Evolutionary conservation across 2,329 filamentous ascomycete genomes (phyloP).

Genomic region (Scytalidium sp.): DNA sequence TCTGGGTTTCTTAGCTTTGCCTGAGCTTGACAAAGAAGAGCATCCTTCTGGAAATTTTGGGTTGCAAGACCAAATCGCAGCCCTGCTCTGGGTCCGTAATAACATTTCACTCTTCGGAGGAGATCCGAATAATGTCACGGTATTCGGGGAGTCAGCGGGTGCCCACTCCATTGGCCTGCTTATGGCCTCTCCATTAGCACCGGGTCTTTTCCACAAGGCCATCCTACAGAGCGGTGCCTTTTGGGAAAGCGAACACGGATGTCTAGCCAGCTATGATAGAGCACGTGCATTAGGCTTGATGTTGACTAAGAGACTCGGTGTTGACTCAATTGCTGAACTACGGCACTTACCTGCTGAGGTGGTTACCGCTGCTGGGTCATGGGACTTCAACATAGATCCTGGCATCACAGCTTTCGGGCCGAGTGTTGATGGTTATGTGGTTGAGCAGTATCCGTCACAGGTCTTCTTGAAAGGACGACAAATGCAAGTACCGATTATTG

Average conservation of each 20-base stretch:
- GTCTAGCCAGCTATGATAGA: neutral
- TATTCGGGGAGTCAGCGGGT: slow-evolving; percentile 58
- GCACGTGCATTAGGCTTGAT: neutral
- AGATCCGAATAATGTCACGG: slow-evolving; percentile 49
- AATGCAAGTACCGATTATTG: neutral
- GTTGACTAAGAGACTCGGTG: neutral
- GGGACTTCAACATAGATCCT: neutral
- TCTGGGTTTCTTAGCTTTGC: slow-evolving; percentile 60
- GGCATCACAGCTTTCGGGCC: neutral
- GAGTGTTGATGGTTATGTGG: neutral
- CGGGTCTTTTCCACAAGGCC: slow-evolving; percentile 43
- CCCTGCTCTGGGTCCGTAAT: slow-evolving; percentile 54
- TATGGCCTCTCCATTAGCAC: slow-evolving; percentile 11
- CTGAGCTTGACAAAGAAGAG: slow-evolving; percentile 39
- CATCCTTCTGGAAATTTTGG: slow-evolving; percentile 58
- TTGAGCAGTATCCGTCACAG: neutral
- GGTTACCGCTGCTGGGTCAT: neutral
- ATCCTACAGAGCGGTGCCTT: slow-evolving; percentile 52
- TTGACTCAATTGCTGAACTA: neutral
- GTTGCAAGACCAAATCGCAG: slow-evolving; percentile 54
- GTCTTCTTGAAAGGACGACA: neutral
- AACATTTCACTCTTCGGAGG: slow-evolving; percentile 58
- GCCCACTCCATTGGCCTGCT: slow-evolving; percentile 48
- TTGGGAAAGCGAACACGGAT: neutral
- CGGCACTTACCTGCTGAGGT: neutral